phyloP scores from a whole-genome alignment of 2,329 filamentous ascomycete genomes.

The Neonectria neomacrospora region DNA sequence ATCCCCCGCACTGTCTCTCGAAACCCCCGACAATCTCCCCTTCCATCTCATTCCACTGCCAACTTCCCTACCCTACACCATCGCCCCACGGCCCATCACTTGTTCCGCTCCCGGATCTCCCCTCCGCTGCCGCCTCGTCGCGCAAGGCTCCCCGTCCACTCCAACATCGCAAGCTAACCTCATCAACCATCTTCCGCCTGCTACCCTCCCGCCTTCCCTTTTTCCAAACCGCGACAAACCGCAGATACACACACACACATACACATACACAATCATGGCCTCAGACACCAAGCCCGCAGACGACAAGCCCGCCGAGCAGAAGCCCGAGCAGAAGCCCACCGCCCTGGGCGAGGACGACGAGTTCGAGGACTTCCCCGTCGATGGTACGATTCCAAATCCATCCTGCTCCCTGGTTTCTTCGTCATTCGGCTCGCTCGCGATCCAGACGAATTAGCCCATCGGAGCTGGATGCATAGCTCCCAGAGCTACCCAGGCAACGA shows the following conservation, averaged over 20 bases:
- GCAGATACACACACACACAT: not conserved
- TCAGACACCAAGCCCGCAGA: constrained; percentile 43
- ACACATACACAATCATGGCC: constrained; percentile 30
- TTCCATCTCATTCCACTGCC: not conserved
- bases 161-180: constrained; percentile 10
- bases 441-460: not conserved
- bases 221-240: not conserved
- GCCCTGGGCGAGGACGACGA: constrained; percentile 97
- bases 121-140: constrained; percentile 26
- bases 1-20: not conserved
- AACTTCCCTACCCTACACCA: constrained; percentile 22
- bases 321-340: constrained; percentile 54
- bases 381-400: constrained; percentile 69
- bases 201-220: not conserved
- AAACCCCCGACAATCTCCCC: not conserved
- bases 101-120: constrained; percentile 25
- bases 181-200: not conserved
- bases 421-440: not conserved
- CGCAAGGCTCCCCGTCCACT: constrained; percentile 28
- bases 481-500: not conserved
- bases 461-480: constrained; percentile 5
- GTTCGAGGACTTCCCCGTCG: constrained; percentile 98
- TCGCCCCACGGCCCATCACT: constrained; percentile 25
- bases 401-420: fast-evolving
- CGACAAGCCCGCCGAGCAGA: constrained; percentile 42